These are phyloP conservation scores for Mortierella sp. DNA, from an alignment of 371 early-diverging fungal species.

Conservation along the genomic window DNA sequence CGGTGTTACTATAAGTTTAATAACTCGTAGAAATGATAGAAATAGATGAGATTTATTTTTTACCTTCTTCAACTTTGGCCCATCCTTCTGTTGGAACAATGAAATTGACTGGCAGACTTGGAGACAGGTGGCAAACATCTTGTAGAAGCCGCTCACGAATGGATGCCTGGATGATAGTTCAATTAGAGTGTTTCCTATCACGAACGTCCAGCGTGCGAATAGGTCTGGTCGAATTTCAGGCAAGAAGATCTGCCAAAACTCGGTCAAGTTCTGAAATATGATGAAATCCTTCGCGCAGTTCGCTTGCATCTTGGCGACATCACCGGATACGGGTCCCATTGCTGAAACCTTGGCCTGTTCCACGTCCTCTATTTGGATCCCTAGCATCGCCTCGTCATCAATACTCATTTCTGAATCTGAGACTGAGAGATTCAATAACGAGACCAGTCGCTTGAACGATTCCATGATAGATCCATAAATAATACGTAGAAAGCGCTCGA, in stretches of 20 bases:
- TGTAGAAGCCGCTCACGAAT: slow-evolving; percentile 82
- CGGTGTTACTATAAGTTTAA: neutral
- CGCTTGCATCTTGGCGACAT: slow-evolving; percentile 63
- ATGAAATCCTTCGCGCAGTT: slow-evolving; percentile 75
- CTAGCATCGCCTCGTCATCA: slow-evolving; percentile 12
- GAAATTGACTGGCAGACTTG: slow-evolving; percentile 58
- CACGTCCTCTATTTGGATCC: slow-evolving; percentile 4
- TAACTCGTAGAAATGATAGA: neutral
- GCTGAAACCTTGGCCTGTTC: slow-evolving; percentile 9
- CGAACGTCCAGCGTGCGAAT: slow-evolving; percentile 72
- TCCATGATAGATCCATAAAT: slow-evolving; percentile 48
- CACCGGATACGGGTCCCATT: slow-evolving; percentile 48
- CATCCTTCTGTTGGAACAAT: slow-evolving; percentile 49
- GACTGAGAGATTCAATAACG: slow-evolving; percentile 46
- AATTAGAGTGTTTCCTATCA: slow-evolving; percentile 67
- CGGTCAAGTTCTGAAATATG: slow-evolving; percentile 76
- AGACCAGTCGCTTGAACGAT: slow-evolving; percentile 39
- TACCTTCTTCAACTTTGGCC: slow-evolving; percentile 6
- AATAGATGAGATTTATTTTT: slow-evolving; percentile 20
- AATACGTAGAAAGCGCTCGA: slow-evolving; percentile 20
- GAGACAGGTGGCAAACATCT: slow-evolving; percentile 70
- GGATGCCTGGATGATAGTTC: slow-evolving; percentile 68
- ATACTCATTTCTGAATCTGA: slow-evolving; percentile 27
- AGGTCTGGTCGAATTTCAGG: slow-evolving; percentile 59
- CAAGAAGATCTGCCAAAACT: slow-evolving; percentile 75